A percentile compares a stretch with the other conserved stretches of the same genome.
These are phyloP conservation scores for Balansia obtecta DNA, from an alignment of 2,329 filamentous ascomycete species.

Conservation along the genomic window DNA sequence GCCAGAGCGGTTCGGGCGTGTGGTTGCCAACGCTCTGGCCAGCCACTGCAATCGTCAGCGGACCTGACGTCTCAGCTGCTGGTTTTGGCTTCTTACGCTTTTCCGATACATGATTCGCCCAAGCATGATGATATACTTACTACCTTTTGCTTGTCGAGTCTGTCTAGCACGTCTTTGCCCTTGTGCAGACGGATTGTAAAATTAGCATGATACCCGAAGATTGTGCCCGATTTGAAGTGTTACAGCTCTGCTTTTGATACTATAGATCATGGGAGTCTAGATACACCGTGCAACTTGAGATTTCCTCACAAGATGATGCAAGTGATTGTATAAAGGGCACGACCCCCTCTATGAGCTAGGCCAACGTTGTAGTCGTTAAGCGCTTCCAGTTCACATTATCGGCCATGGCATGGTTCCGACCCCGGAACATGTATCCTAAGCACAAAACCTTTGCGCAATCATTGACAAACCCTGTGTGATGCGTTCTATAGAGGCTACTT, in stretches of 20 bases:
- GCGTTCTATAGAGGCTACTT: conserved; percentile 27
- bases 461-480: conserved; percentile 17
- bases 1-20: conserved; percentile 11
- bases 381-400: too few relatives aligned
- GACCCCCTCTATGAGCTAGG: too few relatives aligned
- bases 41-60: conserved; percentile 2
- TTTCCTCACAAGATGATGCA: too few relatives aligned
- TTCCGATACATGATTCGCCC: not conserved
- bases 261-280: not conserved
- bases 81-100: not conserved
- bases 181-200: not conserved
- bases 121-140: not conserved
- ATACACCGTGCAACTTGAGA: not conserved
- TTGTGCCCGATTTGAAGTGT: not conserved
- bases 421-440: not conserved
- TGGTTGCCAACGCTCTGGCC: conserved; percentile 9
- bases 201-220: not conserved
- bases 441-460: conserved; percentile 19
- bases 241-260: not conserved
- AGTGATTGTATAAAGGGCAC: too few relatives aligned
- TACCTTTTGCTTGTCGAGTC: not conserved
- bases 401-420: too few relatives aligned
- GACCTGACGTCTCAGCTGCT: not conserved
- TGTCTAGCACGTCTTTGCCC: not conserved
- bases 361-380: too few relatives aligned